Percentiles rank a stretch among this genome's conserved stretches.
Conservation (phyloP, 352 stramenopile species). For the Lagenidium giganteum region DNA sequence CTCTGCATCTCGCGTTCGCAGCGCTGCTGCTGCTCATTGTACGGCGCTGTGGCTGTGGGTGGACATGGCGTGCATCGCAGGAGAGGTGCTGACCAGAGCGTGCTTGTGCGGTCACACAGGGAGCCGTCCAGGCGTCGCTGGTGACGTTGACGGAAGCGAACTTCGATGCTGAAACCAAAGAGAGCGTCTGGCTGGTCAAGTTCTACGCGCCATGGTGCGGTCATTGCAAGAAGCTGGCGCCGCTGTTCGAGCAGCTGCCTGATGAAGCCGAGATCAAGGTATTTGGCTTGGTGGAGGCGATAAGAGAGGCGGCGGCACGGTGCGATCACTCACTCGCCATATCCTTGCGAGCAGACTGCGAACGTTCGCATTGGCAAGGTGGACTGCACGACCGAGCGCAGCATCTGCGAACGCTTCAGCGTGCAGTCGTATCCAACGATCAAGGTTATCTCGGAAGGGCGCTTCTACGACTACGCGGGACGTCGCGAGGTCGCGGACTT, state of each 20-base stretch:
- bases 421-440: constrained; percentile 94
- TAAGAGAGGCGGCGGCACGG: too few species aligned
- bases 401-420: too few species aligned
- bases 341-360: constrained; percentile 80
- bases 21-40: too few species aligned
- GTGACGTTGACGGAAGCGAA: constrained; percentile 34
- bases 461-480: constrained; percentile 80
- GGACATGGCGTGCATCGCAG: too few species aligned
- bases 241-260: constrained; percentile 77
- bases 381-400: too few species aligned
- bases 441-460: constrained; percentile 87
- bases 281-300: too few species aligned
- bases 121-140: constrained; percentile 16
- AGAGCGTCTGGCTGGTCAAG: constrained; percentile 65
- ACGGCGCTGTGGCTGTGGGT: too few species aligned
- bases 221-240: constrained; percentile 68
- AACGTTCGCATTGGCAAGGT: constrained; percentile 85
- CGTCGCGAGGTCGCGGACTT: constrained; percentile 84
- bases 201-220: constrained; percentile 50
- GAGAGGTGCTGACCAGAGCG: too few species aligned
- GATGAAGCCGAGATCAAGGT: too few species aligned
- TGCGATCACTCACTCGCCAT: too few species aligned
- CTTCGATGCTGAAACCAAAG: too few species aligned
- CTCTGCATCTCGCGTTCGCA: too few species aligned
- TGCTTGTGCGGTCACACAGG: constrained; percentile 13